Percentiles rank a stretch among this genome's conserved stretches.
Conservation (phyloP, 2,329 filamentous ascomycete genomes). For the Colletotrichum eleusines region DNA sequence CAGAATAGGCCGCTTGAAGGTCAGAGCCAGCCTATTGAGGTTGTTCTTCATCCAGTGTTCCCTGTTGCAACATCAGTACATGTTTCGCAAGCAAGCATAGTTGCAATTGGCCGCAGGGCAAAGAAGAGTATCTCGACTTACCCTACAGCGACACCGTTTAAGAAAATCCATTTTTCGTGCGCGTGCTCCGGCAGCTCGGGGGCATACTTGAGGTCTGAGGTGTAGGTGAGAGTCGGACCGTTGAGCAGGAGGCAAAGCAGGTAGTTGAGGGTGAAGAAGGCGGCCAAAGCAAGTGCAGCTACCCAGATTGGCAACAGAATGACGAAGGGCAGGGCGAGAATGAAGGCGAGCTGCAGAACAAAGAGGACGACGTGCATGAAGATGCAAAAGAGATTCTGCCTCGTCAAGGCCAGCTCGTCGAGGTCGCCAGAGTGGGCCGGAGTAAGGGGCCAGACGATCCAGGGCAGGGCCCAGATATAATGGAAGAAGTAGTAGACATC, state of each 20-base stretch:
- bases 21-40: slow-evolving; percentile 77
- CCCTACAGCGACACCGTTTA: slow-evolving; percentile 79
- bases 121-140: slow-evolving; percentile 51
- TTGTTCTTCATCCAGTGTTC: slow-evolving; percentile 78
- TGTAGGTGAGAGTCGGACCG: slow-evolving; percentile 61
- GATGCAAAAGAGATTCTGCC: slow-evolving; percentile 68
- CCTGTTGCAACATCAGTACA: slow-evolving; percentile 48
- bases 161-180: slow-evolving; percentile 81
- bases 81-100: not conserved
- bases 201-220: slow-evolving; percentile 66
- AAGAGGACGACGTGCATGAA: slow-evolving; percentile 69
- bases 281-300: slow-evolving; percentile 53
- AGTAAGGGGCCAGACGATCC: slow-evolving; percentile 69
- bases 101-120: not conserved
- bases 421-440: slow-evolving; percentile 65
- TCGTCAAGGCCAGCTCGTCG: slow-evolving; percentile 73
- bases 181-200: slow-evolving; percentile 62
- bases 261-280: slow-evolving; percentile 64
- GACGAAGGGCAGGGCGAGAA: slow-evolving; percentile 68
- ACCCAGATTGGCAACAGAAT: slow-evolving; percentile 64
- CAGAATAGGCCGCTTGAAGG: slow-evolving; percentile 77
- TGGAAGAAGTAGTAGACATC: slow-evolving; percentile 68
- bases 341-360: slow-evolving; percentile 70
- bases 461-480: slow-evolving; percentile 68
- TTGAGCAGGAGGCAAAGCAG: slow-evolving; percentile 66